Percentiles rank a stretch among this genome's conserved stretches.
phyloP scores from a whole-genome alignment of 2,329 filamentous ascomycete species.

The Aspergillus uvarum region DNA sequence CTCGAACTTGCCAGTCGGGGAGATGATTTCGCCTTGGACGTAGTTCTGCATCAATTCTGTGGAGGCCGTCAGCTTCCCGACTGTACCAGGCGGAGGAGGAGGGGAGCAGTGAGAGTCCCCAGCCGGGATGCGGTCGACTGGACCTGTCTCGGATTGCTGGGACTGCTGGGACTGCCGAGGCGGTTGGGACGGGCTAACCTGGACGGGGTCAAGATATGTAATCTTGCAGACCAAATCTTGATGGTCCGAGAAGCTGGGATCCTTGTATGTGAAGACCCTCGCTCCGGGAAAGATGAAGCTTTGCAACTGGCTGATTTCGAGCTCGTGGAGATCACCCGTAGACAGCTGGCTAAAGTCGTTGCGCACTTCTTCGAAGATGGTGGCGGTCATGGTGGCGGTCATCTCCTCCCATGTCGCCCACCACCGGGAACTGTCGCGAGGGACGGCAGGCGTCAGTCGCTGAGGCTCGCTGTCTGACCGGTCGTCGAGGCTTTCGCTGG shows the following conservation, averaged over 20 bases:
- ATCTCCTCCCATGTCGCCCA: background rate
- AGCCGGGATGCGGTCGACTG: background rate
- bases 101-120: background rate
- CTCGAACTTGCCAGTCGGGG: constrained; percentile 6
- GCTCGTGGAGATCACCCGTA: background rate
- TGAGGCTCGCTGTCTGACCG: no score
- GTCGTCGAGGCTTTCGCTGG: no score
- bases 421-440: background rate
- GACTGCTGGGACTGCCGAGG: no score
- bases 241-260: constrained; percentile 2
- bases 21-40: constrained; percentile 5
- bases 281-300: constrained; percentile 11
- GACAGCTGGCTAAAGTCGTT: background rate
- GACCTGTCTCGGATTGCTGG: no score
- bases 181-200: background rate
- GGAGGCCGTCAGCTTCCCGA: background rate
- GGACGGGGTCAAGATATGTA: constrained; percentile 5
- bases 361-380: background rate
- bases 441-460: background rate
- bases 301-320: background rate
- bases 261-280: constrained; percentile 11
- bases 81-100: background rate
- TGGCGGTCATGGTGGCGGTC: background rate
- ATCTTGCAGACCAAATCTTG: constrained; percentile 8
- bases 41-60: constrained; percentile 11